Base-by-base conservation (phyloP, 2,329 filamentous ascomycete genomes). In the Penicillium hordei region DNA sequence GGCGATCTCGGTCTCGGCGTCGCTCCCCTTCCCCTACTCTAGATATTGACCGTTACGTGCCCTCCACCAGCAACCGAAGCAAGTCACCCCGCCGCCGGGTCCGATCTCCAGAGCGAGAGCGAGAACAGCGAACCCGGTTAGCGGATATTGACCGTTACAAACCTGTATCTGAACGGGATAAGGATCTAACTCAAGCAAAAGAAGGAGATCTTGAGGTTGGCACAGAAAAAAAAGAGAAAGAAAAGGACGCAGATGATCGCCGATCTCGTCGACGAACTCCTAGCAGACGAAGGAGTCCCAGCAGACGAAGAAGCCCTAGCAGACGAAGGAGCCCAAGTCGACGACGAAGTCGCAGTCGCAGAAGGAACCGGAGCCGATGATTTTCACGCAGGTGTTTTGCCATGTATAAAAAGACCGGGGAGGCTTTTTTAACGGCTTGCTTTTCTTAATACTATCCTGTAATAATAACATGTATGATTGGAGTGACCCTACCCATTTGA, bases 111-210 rank as follows among this genome's bases (percentile, higher is more conserved):
- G 75, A 76, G 10, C 67, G 71, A 21, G 70, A 70, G 5, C 68
- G 71, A 15, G 69, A 70, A 17, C 68, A 72, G 10, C 68, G 71
- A 55, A 51, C 66, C 7, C 65, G 74, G 19, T 69, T 74, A 52
- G 64, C 70, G 8, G 74, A 76, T 29, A 76, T 79, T 60, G 78
- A 80, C 62, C 73, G 78, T 25, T 80, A 80, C 60, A 72, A 79
- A 23, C 78, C 78, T 44, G 71, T 68, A 17, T 73, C 71, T 21
- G 70, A 68, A 48, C 60, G 66, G 42, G 67, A 69, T 27, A 66
- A 70, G 19, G 71, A 71, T 25, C 55, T 55, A 33, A 59, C 65
- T n/a, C 65, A 43, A 59, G 56, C 66, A 60, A 36, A 68, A 56
- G 52, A 51, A 59, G 53, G 62, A 58, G 46, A 53, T 29, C 4